Base-by-base conservation (phyloP, 768 basidiomycete genomes). In the Pleurotus citrinopileatus region DNA sequence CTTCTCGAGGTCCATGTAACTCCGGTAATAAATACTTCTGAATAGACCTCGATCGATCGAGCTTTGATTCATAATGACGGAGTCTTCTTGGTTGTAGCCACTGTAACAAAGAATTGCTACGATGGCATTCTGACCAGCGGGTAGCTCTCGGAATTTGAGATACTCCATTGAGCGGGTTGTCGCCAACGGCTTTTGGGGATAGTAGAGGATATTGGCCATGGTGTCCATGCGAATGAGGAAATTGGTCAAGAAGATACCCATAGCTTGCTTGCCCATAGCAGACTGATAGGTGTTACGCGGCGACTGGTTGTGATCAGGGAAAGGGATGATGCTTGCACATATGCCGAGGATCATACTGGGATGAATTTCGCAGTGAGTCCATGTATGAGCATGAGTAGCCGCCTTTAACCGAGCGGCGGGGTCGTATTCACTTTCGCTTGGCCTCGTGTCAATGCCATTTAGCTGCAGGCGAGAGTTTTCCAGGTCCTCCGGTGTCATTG, bases 211-310 rank as follows among this genome's bases (percentile, higher is more conserved):
- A 65, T 99, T 99, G 61, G 96, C 94, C 96, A 98, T 98, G 8
- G 97, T 99, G 69, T 99, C 96, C 94, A 98, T 96, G 52, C 96
- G 93, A 61, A 98, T 89, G 61, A 97, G 83, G 80, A 96, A 99
- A 71, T 98, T 99, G 29, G 96, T 98, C 29, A 98, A 80, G 72
- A 91, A 97, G 60, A 98, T 94, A 47, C 97, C 96, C 96, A 99
- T 99, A 9, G 96, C 96, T 83, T 99, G 96, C 75, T 99, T 99
- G 62, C 97, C 97, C 96, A 99, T 99, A 50, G 96, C 96, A 42
- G 96, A 98, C 74, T 99, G 96, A 66, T 99, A 99, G 3, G 96
- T 99, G 67, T 99, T 99, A 84, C 96, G 97, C 60, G 96, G 96
- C 55, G 96, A 99, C 92, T 97, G 96, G 63, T 99, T 99, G 71